phyloP scores from a whole-genome alignment of 2,329 filamentous ascomycete species.

The Conoideocrella luteorostrata region DNA sequence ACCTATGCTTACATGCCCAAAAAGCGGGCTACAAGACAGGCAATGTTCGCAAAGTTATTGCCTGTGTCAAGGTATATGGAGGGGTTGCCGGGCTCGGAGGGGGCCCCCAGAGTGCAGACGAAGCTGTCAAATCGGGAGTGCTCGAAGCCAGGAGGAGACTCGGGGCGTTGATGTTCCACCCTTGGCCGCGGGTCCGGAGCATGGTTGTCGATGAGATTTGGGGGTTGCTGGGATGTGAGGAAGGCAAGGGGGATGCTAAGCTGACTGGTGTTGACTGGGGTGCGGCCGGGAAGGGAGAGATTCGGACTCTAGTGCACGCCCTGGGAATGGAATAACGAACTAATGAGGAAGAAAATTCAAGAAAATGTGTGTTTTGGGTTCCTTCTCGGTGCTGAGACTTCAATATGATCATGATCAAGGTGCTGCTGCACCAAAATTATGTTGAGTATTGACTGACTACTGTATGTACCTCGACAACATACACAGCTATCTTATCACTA shows the following conservation, averaged over 20 bases:
- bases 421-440: too few relatives aligned
- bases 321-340: slow-evolving; percentile 31
- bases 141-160: slow-evolving; percentile 60
- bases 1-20: slow-evolving; percentile 64
- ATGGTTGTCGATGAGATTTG: slow-evolving; percentile 56
- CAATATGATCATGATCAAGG: too few relatives aligned
- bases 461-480: too few relatives aligned
- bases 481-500: too few relatives aligned
- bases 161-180: slow-evolving; percentile 67
- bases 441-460: too few relatives aligned
- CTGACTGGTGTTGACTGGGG: slow-evolving; percentile 54
- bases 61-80: slow-evolving; percentile 73
- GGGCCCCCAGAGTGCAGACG: slow-evolving; percentile 17
- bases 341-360: too few relatives aligned
- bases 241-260: slow-evolving; percentile 19
- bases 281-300: slow-evolving; percentile 39
- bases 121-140: slow-evolving; percentile 26
- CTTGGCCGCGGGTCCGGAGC: slow-evolving; percentile 67
- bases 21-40: slow-evolving; percentile 77
- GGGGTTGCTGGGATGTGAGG: slow-evolving; percentile 31
- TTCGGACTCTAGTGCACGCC: slow-evolving; percentile 36
- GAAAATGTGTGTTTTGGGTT: too few relatives aligned
- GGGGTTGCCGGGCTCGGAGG: slow-evolving; percentile 50
- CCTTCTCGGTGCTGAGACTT: too few relatives aligned
- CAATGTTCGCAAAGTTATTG: slow-evolving; percentile 74